Base-by-base conservation (phyloP, 345 rosid species). In the Diplotaxis tenuifolia region DNA sequence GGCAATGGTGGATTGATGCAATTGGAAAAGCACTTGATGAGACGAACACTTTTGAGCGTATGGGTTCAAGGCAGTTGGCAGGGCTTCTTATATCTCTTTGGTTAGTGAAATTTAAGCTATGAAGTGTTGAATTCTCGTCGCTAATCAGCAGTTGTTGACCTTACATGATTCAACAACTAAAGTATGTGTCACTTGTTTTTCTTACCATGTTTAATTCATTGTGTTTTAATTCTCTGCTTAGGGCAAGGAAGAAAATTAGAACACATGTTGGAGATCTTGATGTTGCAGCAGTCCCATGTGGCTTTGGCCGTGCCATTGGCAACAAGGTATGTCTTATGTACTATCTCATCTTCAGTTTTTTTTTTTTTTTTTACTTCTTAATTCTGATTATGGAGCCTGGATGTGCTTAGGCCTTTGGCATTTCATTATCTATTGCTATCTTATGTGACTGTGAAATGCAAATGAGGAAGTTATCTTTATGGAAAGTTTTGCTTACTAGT, bases 271-370 rank as follows among this genome's bases (percentile, higher is more conserved):
- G 99, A 47, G 99, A 94, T 67, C 88, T 89, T 75, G 99, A 94
- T 86, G 97, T 92, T 62, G 96, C 85, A 45, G 99, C 99, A 67
- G 99, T 94, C 73, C 88, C 99, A 12, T 94, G 97, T 73, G 99
- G 99, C 49, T 92, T 94, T 72, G 99, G 97, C 70, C 97, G 96
- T 68, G 99, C 99, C 58, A 89, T 94, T 77, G 99, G 99, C 53
- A 94, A 94, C 69, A 94, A 94, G 93, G 97, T 94, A 27, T 55
- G 22, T 40, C 59, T 55, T 62, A 32, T 20, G 5, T 40, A 2
- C 65, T 19, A 19, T 60, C 65, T 19, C 47, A 7, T 0, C 9
- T 20, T 32, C n/a, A 58, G n/a, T n/a, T n/a, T n/a, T n/a, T n/a
- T n/a, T n/a, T n/a, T n/a, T 58, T 58, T 58, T 4, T 8, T 22